phyloP scores from a whole-genome alignment of 1,139 yeast species.

The Saccharomyces pastorianus region DNA sequence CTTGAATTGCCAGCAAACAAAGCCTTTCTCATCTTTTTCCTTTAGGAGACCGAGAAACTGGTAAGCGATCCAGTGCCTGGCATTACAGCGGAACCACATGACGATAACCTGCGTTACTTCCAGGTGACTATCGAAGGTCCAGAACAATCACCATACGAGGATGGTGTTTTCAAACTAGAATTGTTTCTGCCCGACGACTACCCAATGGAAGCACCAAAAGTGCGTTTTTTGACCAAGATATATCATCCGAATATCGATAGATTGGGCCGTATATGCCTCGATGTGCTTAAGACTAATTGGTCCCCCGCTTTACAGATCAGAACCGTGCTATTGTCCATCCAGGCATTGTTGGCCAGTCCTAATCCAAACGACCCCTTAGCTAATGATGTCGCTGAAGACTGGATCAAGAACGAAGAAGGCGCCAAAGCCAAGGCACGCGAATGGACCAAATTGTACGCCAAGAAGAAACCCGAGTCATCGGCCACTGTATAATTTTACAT shows the following conservation, averaged over 20 bases:
- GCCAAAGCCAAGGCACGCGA: slow-evolving; percentile 81
- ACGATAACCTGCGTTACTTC: slow-evolving; percentile 85
- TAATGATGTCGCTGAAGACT: slow-evolving; percentile 92
- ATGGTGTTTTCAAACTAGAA: slow-evolving; percentile 55
- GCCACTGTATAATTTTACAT: neutral
- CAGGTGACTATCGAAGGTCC: slow-evolving; percentile 91
- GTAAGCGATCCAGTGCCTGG: slow-evolving; percentile 96
- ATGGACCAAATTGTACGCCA: slow-evolving; percentile 73
- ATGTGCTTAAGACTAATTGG: slow-evolving; percentile 88
- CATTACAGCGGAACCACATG: slow-evolving; percentile 85
- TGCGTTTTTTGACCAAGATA: slow-evolving; percentile 82
- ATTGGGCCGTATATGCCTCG: slow-evolving; percentile 89
- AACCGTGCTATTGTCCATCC: slow-evolving; percentile 85
- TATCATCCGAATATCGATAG: slow-evolving; percentile 96
- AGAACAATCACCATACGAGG: slow-evolving; percentile 46
- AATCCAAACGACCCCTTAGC: slow-evolving; percentile 98
- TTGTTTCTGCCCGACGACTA: slow-evolving; percentile 50
- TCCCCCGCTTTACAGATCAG: slow-evolving; percentile 96
- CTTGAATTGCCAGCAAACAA: too few species aligned
- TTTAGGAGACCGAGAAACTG: slow-evolving; percentile 81
- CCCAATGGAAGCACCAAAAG: slow-evolving; percentile 81
- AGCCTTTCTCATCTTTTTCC: neutral
- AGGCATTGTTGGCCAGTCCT: slow-evolving; percentile 90
- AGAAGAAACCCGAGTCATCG: slow-evolving; percentile 5
- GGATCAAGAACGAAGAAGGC: slow-evolving; percentile 77